These are phyloP conservation scores for Dujonia santamariae DNA, from an alignment of 1,139 yeast species.

Conservation along the genomic window DNA sequence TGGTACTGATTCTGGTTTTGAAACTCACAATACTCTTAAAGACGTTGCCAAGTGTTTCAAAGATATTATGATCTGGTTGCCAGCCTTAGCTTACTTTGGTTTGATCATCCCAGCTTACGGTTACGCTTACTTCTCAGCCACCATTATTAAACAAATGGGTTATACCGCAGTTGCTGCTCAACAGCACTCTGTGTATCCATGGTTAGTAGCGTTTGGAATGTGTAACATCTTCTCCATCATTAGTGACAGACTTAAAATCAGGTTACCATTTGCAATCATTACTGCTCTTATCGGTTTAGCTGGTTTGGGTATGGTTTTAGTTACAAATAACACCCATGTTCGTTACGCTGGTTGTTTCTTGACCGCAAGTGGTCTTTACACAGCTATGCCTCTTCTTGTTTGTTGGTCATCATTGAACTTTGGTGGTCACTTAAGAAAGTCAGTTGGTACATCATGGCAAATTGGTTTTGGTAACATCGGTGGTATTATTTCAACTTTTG, in stretches of 20 bases:
- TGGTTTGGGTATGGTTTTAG: conserved; percentile 54
- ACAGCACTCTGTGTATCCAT: conserved; percentile 68
- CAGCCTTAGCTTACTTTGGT: conserved; percentile 61
- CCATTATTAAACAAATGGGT: conserved; percentile 56
- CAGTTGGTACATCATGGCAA: conserved; percentile 74
- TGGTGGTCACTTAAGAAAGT: conserved; percentile 67
- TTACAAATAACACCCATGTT: conserved; percentile 28
- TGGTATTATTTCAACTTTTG: conserved; percentile 69
- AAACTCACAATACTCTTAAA: conserved; percentile 38
- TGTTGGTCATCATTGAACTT: conserved; percentile 71
- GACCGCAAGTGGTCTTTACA: conserved; percentile 61
- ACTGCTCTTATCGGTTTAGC: conserved; percentile 43
- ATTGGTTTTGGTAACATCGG: conserved; percentile 84
- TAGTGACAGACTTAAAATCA: conserved; percentile 46
- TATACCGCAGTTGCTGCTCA: conserved; percentile 63
- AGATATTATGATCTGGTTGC: conserved; percentile 49
- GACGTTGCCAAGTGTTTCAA: conserved; percentile 45
- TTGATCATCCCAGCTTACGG: conserved; percentile 67
- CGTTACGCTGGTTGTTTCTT: conserved; percentile 75
- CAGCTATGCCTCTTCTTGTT: conserved; percentile 71
- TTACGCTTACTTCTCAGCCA: conserved; percentile 68
- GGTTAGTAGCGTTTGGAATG: conserved; percentile 62
- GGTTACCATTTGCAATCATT: conserved; percentile 48
- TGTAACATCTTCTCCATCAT: conserved; percentile 44
- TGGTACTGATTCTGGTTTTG: conserved; percentile 54